Conservation (phyloP, 371 early-diverging fungal species). For the Mortierella sp. region DNA sequence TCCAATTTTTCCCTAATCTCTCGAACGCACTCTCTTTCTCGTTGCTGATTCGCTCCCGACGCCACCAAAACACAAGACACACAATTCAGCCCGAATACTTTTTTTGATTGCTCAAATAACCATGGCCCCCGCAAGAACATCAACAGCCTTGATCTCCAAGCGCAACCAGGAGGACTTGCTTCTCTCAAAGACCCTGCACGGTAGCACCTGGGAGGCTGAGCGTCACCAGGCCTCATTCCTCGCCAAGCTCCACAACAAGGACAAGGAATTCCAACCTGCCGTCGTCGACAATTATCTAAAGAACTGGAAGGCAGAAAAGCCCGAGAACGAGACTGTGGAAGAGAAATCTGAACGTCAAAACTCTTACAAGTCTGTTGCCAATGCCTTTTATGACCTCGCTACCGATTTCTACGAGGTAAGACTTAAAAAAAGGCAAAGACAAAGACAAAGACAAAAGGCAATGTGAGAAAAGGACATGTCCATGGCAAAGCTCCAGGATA, state of each 20-base stretch:
- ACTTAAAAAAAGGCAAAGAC: neutral
- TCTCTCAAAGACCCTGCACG: conserved; percentile 29
- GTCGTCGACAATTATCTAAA: conserved; percentile 69
- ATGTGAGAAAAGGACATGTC: neutral
- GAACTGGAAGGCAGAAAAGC: conserved; percentile 65
- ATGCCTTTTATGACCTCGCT: conserved; percentile 84
- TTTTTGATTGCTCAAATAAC: too few species aligned
- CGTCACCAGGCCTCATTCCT: conserved; percentile 31
- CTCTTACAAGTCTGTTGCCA: conserved; percentile 77
- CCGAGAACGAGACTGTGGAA: conserved; percentile 41
- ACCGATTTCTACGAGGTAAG: conserved; percentile 87
- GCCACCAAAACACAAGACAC: too few species aligned
- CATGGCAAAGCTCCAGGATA: neutral
- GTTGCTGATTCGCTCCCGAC: too few species aligned
- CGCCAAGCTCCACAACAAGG: conserved; percentile 55
- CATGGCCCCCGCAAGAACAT: conserved; percentile 12
- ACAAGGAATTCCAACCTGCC: conserved; percentile 61
- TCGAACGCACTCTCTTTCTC: neutral
- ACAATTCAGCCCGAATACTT: too few species aligned
- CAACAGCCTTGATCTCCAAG: conserved; percentile 16
- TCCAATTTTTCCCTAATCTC: neutral
- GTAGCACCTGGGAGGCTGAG: conserved; percentile 14
- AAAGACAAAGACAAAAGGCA: neutral
- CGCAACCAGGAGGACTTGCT: conserved; percentile 33
- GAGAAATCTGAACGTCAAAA: conserved; percentile 57